These are phyloP conservation scores for Fusarium austroafricanum DNA, from an alignment of 2,329 filamentous ascomycete genomes.

Conservation along the genomic window DNA sequence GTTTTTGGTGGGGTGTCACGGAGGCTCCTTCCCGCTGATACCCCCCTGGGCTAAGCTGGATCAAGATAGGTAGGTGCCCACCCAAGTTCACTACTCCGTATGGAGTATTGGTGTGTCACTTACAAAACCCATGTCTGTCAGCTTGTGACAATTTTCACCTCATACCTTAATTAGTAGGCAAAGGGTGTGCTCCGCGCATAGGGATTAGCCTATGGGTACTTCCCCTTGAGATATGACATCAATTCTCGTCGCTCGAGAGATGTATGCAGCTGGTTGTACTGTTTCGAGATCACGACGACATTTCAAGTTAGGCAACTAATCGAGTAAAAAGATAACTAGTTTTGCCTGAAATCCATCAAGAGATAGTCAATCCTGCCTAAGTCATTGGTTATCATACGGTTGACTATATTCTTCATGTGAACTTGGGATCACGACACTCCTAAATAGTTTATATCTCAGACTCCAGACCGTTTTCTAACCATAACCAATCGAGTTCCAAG, in stretches of 20 bases:
- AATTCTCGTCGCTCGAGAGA: not conserved
- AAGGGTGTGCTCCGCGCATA: not conserved
- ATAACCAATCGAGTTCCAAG: no score
- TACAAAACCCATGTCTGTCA: conserved; percentile 3
- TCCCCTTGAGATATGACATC: not conserved
- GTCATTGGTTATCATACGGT: not conserved
- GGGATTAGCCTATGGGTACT: not conserved
- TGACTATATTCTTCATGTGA: not conserved
- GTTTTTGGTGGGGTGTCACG: conserved; percentile 12
- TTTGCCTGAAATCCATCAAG: not conserved
- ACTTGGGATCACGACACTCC: not conserved
- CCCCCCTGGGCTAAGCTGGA: conserved; percentile 18
- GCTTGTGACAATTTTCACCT: conserved; percentile 13
- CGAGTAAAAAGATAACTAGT: not conserved
- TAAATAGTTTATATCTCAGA: not conserved
- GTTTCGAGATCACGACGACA: not conserved
- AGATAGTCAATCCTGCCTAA: no score
- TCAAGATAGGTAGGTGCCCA: not conserved
- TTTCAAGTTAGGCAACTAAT: not conserved
- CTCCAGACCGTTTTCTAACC: no score
- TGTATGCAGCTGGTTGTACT: not conserved
- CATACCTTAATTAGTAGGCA: no score
- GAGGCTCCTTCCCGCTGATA: not conserved
- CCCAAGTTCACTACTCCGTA: not conserved
- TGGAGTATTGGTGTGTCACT: conserved; percentile 8